phyloP scores from a whole-genome alignment of 1,139 yeast species.

The Pichia terricola region DNA sequence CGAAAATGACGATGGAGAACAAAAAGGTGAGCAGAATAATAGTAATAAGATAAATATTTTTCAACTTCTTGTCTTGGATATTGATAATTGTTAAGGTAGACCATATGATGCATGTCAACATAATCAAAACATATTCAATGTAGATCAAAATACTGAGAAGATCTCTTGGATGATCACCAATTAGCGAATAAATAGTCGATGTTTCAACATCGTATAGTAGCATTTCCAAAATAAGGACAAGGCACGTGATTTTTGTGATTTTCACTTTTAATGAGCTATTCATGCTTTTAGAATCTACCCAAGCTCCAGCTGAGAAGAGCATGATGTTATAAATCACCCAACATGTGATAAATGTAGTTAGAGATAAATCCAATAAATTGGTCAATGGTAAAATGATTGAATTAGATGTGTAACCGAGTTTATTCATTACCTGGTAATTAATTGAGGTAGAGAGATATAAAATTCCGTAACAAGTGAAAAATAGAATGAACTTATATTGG shows the following conservation, averaged over 20 bases:
- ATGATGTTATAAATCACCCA: slow-evolving; percentile 25
- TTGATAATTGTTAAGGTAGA: slow-evolving; percentile 13
- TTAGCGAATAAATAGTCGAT: slow-evolving; percentile 20
- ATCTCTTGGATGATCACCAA: slow-evolving; percentile 16
- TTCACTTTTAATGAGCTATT: slow-evolving; percentile 8
- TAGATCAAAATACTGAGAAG: slow-evolving; percentile 19
- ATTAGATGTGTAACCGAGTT: slow-evolving; percentile 18
- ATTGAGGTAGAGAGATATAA: slow-evolving; percentile 15
- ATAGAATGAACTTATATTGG: slow-evolving; percentile 22
- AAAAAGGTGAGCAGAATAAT: slow-evolving; percentile 11
- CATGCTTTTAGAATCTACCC: slow-evolving; percentile 12
- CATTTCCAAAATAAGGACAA: slow-evolving; percentile 18
- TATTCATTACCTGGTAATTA: slow-evolving; percentile 18
- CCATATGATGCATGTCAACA: slow-evolving; percentile 14
- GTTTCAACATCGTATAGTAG: slow-evolving; percentile 22
- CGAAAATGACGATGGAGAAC: slow-evolving; percentile 11
- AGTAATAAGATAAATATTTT: slow-evolving; percentile 13
- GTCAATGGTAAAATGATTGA: slow-evolving; percentile 14
- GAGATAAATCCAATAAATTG: slow-evolving; percentile 14
- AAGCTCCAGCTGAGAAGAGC: slow-evolving; percentile 22
- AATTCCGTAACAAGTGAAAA: slow-evolving; percentile 14
- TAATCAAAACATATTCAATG: slow-evolving; percentile 16
- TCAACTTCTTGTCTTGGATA: slow-evolving; percentile 9
- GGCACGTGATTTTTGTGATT: slow-evolving; percentile 14
- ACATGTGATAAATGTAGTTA: slow-evolving; percentile 18